Evolutionary conservation across 2,329 filamentous ascomycete species (phyloP).

Genomic region (Colletotrichum sp.): DNA sequence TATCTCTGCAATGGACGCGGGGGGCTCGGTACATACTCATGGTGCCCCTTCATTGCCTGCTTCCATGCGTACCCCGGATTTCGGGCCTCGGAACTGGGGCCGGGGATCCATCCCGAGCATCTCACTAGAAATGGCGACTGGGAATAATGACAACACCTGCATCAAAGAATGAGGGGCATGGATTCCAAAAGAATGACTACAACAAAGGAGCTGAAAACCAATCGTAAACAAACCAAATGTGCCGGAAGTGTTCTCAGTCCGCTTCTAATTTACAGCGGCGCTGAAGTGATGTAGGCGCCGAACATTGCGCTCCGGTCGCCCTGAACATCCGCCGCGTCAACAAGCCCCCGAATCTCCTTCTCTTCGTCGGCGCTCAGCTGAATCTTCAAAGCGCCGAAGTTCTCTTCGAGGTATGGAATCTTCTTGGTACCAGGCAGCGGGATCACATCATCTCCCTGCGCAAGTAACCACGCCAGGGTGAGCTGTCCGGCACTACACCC

Average conservation of each 20-base stretch:
- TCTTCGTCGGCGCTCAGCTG: constrained; percentile 38
- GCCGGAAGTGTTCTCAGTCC: neutral
- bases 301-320: constrained; percentile 23
- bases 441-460: constrained; percentile 64
- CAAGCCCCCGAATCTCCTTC: constrained; percentile 33
- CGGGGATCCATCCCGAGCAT: neutral
- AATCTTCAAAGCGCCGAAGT: constrained; percentile 38
- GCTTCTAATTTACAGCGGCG: neutral
- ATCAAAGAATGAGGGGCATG: neutral
- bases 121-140: neutral
- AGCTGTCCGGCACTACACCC: constrained; percentile 60
- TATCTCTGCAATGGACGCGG: neutral
- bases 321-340: constrained; percentile 29
- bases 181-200: neutral
- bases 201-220: neutral
- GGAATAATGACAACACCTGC: neutral
- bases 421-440: constrained; percentile 61
- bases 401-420: constrained; percentile 52
- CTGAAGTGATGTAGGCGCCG: neutral
- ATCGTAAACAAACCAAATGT: neutral
- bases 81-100: neutral
- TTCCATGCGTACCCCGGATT: neutral
- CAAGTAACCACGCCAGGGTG: constrained; percentile 67
- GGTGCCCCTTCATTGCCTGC: neutral
- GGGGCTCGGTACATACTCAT: neutral